These are phyloP conservation scores for Colletotrichum theobromicola DNA, from an alignment of 2,329 filamentous ascomycete species.

Conservation along the genomic window DNA sequence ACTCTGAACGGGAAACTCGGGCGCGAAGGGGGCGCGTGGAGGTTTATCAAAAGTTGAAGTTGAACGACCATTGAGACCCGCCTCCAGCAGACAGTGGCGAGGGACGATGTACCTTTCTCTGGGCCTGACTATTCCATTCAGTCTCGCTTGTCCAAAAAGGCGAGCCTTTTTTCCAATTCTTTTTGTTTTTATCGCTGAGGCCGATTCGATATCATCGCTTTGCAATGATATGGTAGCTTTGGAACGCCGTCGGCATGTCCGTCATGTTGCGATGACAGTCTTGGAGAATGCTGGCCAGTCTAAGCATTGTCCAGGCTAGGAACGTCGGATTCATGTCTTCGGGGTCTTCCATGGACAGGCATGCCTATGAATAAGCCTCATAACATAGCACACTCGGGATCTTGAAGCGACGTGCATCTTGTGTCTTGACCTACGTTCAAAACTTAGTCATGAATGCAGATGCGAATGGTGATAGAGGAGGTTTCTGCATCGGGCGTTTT, in stretches of 20 bases:
- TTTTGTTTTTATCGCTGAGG: no score
- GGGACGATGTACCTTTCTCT: neutral
- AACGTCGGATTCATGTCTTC: neutral
- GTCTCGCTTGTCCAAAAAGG: neutral
- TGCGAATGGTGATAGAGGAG: neutral
- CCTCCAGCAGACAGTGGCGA: neutral
- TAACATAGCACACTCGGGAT: neutral
- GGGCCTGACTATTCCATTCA: neutral
- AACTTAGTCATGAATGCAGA: neutral
- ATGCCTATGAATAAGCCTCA: neutral
- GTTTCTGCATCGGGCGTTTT: neutral
- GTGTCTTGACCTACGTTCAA: neutral
- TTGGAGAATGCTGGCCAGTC: no score
- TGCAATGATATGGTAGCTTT: no score
- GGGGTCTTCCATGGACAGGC: neutral
- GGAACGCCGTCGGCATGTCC: no score
- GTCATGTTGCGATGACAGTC: no score
- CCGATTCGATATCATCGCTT: no score
- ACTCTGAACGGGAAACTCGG: neutral
- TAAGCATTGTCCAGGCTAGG: no score
- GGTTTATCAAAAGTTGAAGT: neutral
- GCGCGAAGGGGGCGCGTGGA: neutral
- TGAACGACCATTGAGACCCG: neutral
- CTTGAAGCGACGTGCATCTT: neutral
- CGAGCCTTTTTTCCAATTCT: no score